Percentiles rank a stretch among this genome's conserved stretches.
These are phyloP conservation scores for Meredithiella fracta DNA, from an alignment of 2,329 filamentous ascomycete species.

Conservation along the genomic window DNA sequence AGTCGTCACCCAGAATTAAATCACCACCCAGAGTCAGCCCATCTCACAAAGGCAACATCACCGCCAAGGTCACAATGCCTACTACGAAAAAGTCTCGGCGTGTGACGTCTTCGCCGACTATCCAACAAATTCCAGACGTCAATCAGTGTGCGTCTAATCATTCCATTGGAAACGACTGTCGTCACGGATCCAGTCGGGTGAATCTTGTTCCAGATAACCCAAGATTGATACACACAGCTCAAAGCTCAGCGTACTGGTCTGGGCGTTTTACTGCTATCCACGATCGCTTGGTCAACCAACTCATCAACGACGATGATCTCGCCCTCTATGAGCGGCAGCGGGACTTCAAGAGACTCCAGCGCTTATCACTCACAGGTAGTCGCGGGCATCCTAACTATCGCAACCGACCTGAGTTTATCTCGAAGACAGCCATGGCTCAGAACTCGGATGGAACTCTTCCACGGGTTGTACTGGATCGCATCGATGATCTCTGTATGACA, in stretches of 20 bases:
- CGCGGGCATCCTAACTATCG: slow-evolving; percentile 9
- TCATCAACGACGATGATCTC: slow-evolving; percentile 12
- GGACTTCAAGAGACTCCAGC: slow-evolving; percentile 9
- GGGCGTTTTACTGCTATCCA: slow-evolving; percentile 42
- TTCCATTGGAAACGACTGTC: neutral
- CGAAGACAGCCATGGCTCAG: slow-evolving; percentile 7
- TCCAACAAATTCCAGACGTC: neutral
- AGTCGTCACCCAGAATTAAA: too few species aligned
- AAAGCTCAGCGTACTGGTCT: slow-evolving; percentile 40
- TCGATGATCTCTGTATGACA: slow-evolving; percentile 13
- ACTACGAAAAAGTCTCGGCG: neutral
- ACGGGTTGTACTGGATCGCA: slow-evolving; percentile 10
- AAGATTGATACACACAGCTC: slow-evolving; percentile 25
- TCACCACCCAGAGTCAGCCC: too few species aligned
- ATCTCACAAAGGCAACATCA: neutral
- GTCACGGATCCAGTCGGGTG: neutral
- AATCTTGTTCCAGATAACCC: slow-evolving; percentile 15
- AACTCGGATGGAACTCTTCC: slow-evolving; percentile 8
- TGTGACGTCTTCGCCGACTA: neutral
- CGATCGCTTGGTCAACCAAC: slow-evolving; percentile 25
- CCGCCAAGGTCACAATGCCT: neutral
- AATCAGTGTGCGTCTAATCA: neutral
- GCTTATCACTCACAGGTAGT: slow-evolving; percentile 5
- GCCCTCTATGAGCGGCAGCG: slow-evolving; percentile 12
- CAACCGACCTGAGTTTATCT: slow-evolving; percentile 11